Base-by-base conservation (phyloP, 2,329 filamentous ascomycete species). In the Grosmannia clavigera region DNA sequence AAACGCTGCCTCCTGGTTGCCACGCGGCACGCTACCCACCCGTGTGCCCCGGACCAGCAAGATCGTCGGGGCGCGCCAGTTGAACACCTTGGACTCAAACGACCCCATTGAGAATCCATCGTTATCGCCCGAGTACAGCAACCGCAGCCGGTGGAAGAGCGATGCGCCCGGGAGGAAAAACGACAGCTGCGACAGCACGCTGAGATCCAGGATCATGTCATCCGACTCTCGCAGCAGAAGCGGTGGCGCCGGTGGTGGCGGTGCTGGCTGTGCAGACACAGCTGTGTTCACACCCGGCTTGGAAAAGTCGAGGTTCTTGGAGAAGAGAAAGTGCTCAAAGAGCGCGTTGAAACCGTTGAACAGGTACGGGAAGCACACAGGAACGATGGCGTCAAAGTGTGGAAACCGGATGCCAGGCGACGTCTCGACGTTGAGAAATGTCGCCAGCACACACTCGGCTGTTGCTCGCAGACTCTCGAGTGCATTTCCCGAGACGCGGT, bases 61-160 rank as follows among this genome's bases (percentile, higher is more conserved):
- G 22, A 91, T 81, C 0, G 87, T 89, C 0, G 87, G 87, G 0
- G 86, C 86, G 51, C 81, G 78, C 87, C 87, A 91, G 69, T 90
- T 87, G 72, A 90, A 87, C 3, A 89, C 84, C 65, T 84, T 85
- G 25, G 84, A 80, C 68, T 90, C 85, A 64, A 90, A 90, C 60
- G 84, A 86, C 27, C 87, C 86, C 82, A 90, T 86, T 25, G 85
- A 88, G 71, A 90, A 91, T 5, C 87, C 87, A 14, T 85, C 82
- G 31, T 83, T 80, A 55, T 81, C 83, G 5, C 87, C 87, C 1
- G 84, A 85, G 68, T 90, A 91, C 0, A 91, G 75, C 2, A 83
- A 77, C 1, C 85, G 81, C 2, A 90, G 74, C 3, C 82, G 77
- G 12, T 82, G 76, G 68, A 90, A 90, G 5, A 91, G 76, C 2